Evolutionary conservation across 176 grass and related monocot genomes (phyloP), one percentile per base, ranked within the genome.

Genomic region (Carex parvula): DNA sequence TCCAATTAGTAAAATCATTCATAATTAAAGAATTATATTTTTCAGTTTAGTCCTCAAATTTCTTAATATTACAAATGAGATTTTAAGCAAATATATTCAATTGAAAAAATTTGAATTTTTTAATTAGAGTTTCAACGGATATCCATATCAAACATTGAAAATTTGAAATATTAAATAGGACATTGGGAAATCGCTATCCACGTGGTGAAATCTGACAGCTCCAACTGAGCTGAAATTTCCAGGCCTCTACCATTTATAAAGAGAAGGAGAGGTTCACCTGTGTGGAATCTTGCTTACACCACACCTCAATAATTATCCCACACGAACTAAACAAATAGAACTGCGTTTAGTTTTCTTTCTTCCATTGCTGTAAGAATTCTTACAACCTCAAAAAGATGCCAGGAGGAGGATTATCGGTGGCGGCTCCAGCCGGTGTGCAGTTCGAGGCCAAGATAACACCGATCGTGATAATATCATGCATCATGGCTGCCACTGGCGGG

Each of bases 361-460:
- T 39, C 37, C 37, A 39, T 39, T 39, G 37, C 37, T 39, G 37
- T 39, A 39, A 39, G 37, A 55, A 26, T 33, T 33, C 16, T 78
- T 33, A 55, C 24, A 21, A 67, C 46, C 48, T 78, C 5, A 24
- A 32, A 78, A 83, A 42, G 84, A 97, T 97, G 86, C 88, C 90
- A 4, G 95, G 92, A 84, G 95, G 90, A 60, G 22, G 22, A 24
- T 85, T 92, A 66, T 88, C 92, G 21, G 95, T 97, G 86, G 87
- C 88, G 60, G 90, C 90, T 64, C 86, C 87, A 67, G 13, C 88
- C 29, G 91, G 87, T 44, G 64, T 54, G n/a, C 85, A 98, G 80
- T 92, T 92, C 15, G 95, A 98, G 84, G 95, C 92, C 16, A 98
- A 94, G 92, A 98, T 98, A 69, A 98, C 95, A 76, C 92, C 92